Conservation (phyloP, 352 stramenopile species). For the Lagenidium giganteum region DNA sequence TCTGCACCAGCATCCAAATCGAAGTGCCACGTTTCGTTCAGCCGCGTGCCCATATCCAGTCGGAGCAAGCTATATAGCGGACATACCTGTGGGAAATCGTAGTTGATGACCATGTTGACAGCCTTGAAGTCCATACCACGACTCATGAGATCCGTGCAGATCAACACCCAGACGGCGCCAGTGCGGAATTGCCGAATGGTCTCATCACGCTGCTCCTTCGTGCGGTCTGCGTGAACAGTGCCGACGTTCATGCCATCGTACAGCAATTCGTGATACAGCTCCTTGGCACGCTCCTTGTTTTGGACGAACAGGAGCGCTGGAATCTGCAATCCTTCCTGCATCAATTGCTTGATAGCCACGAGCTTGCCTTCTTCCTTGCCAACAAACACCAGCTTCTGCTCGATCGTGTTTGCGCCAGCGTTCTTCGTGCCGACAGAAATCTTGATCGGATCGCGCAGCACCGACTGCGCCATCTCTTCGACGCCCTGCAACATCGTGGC, state of each 20-base stretch:
- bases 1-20: conserved; percentile 21
- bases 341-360: conserved; percentile 92
- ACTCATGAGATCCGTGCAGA: conserved; percentile 99
- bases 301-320: conserved; percentile 98
- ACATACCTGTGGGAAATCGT: conserved; percentile 93
- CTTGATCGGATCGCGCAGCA: conserved; percentile 95
- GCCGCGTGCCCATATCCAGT: not conserved
- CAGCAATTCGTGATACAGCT: conserved; percentile 96
- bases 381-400: conserved; percentile 97
- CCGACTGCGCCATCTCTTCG: conserved; percentile 93
- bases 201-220: conserved; percentile 90
- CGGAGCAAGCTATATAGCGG: not conserved
- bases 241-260: conserved; percentile 99
- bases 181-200: conserved; percentile 94
- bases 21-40: not conserved
- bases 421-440: conserved; percentile 93
- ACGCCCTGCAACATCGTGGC: conserved; percentile 96
- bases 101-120: conserved; percentile 99
- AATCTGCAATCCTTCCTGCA: conserved; percentile 91
- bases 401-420: conserved; percentile 83
- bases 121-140: conserved; percentile 99
- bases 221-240: conserved; percentile 95
- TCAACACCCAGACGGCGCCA: conserved; percentile 97
- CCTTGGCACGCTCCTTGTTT: conserved; percentile 97
- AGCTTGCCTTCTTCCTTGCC: conserved; percentile 99